Conservation (phyloP, 1,284 basidiomycete genomes). For the Fomitiporia mediterranea region DNA sequence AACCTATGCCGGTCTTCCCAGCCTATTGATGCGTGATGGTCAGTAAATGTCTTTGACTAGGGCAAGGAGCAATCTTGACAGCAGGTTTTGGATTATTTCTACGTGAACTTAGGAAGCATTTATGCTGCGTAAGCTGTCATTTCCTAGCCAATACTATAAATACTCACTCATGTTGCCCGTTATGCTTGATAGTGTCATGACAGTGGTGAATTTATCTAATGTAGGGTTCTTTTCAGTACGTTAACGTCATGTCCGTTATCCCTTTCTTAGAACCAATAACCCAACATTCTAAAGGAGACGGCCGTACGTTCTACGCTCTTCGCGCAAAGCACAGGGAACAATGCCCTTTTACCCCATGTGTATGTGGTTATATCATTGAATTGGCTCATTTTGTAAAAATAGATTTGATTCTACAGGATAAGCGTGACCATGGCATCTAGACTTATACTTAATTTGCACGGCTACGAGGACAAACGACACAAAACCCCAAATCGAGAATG, state of each 20-base stretch:
- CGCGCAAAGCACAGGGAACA: conserved; percentile 15
- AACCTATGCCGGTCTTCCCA: not conserved
- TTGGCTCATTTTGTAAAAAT: too few species aligned
- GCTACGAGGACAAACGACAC: not conserved
- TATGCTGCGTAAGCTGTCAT: conserved; percentile 9
- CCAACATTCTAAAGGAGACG: not conserved
- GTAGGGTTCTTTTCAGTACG: conserved; percentile 2
- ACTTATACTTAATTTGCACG: conserved; percentile 16
- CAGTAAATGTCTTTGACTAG: not conserved
- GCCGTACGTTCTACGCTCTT: not conserved
- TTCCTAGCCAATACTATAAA: not conserved
- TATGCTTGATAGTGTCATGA: conserved; percentile 15
- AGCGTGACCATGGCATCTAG: conserved; percentile 16
- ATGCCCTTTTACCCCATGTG: conserved; percentile 16
- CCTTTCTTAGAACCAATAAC: not conserved
- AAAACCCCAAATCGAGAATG: not conserved
- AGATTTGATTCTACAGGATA: conserved; percentile 3
- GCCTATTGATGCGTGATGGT: conserved; percentile 16
- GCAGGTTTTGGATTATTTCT: not conserved
- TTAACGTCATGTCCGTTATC: not conserved
- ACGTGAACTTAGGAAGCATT: conserved; percentile 8
- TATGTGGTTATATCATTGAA: not conserved
- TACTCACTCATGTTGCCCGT: not conserved
- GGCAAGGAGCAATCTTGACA: too few species aligned
- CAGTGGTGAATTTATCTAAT: conserved; percentile 1